Conservation (phyloP, 352 stramenopile genomes). For the Globisporangium lucens region DNA sequence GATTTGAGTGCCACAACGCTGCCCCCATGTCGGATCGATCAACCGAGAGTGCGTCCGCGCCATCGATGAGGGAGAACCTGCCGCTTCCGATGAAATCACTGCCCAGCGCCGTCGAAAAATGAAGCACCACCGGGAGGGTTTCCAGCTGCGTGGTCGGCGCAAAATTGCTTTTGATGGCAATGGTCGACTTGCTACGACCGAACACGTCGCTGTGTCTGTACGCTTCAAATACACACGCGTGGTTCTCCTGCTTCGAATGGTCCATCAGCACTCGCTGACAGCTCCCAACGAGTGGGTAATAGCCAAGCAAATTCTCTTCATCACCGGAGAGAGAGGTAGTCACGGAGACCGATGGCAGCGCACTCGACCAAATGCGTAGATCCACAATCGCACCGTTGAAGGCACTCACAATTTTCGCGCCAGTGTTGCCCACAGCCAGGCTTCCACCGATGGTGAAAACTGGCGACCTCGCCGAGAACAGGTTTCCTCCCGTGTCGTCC, state of each 20-base stretch:
- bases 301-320: constrained; percentile 55
- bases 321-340: constrained; percentile 28
- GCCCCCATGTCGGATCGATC: constrained; percentile 25
- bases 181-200: not conserved
- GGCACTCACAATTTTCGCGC: constrained; percentile 24
- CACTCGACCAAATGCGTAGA: constrained; percentile 60
- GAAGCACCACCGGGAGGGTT: constrained; percentile 37
- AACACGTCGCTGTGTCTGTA: constrained; percentile 20
- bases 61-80: constrained; percentile 33
- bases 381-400: constrained; percentile 72
- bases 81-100: constrained; percentile 42
- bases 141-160: constrained; percentile 23
- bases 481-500: constrained; percentile 20
- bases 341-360: constrained; percentile 6
- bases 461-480: constrained; percentile 25
- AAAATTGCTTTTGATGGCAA: constrained; percentile 24
- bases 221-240: constrained; percentile 57
- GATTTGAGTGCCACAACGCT: constrained; percentile 46
- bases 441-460: constrained; percentile 51
- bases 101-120: constrained; percentile 36
- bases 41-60: constrained; percentile 22
- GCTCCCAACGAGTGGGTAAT: constrained; percentile 73
- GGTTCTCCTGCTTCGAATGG: constrained; percentile 64
- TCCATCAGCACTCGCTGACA: constrained; percentile 66
- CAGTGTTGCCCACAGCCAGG: constrained; percentile 31